Evolutionary conservation across 352 stramenopile genomes (phyloP).

Genomic region (Phytophthora megakarya): DNA sequence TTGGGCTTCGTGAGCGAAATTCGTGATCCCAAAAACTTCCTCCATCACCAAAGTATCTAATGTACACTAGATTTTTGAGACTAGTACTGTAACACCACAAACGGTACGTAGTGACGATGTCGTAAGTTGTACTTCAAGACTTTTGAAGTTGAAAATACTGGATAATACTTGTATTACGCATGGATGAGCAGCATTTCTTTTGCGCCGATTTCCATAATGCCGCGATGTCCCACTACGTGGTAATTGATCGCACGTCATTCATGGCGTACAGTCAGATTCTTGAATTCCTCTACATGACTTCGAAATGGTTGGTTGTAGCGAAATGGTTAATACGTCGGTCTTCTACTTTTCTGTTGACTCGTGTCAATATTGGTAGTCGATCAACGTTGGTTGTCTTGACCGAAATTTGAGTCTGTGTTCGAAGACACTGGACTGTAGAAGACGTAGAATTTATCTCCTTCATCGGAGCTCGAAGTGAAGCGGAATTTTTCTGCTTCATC

Average conservation of each 20-base stretch:
- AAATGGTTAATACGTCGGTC: neutral
- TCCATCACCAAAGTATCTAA: no score
- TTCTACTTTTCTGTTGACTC: neutral
- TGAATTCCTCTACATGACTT: constrained; percentile 3
- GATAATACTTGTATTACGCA: neutral
- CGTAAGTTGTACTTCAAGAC: neutral
- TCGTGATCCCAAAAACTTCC: constrained; percentile 8
- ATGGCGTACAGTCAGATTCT: neutral
- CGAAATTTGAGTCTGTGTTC: constrained; percentile 4
- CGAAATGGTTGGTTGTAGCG: neutral
- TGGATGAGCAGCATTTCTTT: constrained; percentile 22
- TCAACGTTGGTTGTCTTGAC: neutral
- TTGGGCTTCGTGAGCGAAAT: constrained; percentile 2
- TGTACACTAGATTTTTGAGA: no score
- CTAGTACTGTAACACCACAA: no score
- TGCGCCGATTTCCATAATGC: constrained; percentile 2
- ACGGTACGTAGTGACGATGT: constrained; percentile 10
- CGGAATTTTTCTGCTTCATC: constrained; percentile 9
- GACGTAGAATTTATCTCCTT: constrained; percentile 16
- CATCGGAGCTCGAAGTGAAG: constrained; percentile 17
- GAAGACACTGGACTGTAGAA: constrained; percentile 27
- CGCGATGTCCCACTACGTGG: constrained; percentile 3
- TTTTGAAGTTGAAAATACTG: no score
- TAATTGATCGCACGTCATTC: constrained; percentile 3
- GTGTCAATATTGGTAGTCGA: neutral